These are phyloP conservation scores for Neurospora intermedia DNA, from an alignment of 495 filamentous ascomycete species.

Conservation along the genomic window DNA sequence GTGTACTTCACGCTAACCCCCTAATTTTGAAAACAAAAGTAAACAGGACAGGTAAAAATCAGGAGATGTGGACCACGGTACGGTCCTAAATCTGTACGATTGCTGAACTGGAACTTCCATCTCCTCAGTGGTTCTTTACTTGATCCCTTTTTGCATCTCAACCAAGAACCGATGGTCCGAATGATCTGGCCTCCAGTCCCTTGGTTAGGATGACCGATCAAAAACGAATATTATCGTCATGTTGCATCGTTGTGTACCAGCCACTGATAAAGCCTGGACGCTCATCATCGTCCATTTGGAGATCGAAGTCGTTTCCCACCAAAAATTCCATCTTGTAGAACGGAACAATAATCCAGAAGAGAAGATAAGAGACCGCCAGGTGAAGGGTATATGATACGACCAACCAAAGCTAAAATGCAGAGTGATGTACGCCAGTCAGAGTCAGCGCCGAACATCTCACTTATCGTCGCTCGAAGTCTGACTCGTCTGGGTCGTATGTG, in stretches of 20 bases:
- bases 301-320: background rate
- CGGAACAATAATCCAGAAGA: background rate
- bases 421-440: background rate
- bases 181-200: background rate
- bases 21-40: background rate
- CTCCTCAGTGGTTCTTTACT: background rate
- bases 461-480: background rate
- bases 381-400: background rate
- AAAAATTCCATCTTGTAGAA: background rate
- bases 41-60: background rate
- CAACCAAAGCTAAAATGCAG: background rate
- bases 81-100: background rate
- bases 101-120: background rate
- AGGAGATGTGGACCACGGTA: background rate
- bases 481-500: background rate
- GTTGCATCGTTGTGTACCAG: background rate
- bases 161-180: background rate
- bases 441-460: background rate
- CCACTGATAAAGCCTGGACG: background rate
- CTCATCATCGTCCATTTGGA: background rate
- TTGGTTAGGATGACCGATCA: background rate
- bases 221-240: background rate
- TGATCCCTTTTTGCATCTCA: background rate
- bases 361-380: background rate
- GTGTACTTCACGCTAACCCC: slow-evolving; percentile 4